Conservation (phyloP, 768 basidiomycete species). For the Psilocybe azurescens region DNA sequence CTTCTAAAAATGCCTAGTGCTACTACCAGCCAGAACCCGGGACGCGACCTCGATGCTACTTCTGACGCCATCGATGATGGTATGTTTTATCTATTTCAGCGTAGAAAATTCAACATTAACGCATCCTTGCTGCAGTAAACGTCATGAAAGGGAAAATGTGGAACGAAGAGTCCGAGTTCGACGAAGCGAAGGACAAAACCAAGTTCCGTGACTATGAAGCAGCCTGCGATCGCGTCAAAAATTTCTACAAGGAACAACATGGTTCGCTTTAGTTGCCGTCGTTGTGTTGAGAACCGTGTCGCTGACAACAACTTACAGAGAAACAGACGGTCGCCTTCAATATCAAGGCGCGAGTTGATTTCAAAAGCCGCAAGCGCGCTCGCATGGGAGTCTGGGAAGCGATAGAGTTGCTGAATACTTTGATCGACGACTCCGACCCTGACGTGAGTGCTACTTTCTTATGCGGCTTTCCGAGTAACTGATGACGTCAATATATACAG, state of each 20-base stretch:
- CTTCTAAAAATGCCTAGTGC: constrained; percentile 29
- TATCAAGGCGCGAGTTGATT: constrained; percentile 75
- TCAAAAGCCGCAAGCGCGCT: constrained; percentile 67
- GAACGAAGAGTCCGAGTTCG: constrained; percentile 64
- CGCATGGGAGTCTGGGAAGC: constrained; percentile 90
- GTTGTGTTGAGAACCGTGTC: not conserved
- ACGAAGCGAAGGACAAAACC: constrained; percentile 66
- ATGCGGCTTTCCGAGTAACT: constrained; percentile 13
- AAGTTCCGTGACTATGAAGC: constrained; percentile 75
- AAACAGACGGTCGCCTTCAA: constrained; percentile 92
- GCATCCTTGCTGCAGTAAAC: constrained; percentile 54
- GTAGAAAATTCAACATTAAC: not conserved
- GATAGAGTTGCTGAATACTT: constrained; percentile 85
- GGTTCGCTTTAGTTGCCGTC: constrained; percentile 40
- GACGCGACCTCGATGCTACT: constrained; percentile 45
- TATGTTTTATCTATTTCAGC: constrained; percentile 17
- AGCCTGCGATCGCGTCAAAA: constrained; percentile 80
- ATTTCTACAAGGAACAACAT: constrained; percentile 81
- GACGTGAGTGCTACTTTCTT: constrained; percentile 54
- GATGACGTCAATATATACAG: constrained; percentile 43
- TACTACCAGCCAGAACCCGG: constrained; percentile 23
- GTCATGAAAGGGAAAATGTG: constrained; percentile 65
- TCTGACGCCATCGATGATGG: constrained; percentile 58
- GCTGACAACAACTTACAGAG: constrained; percentile 43
- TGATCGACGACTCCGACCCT: constrained; percentile 91